These are phyloP conservation scores for Calonectria crousiana DNA, from an alignment of 2,329 filamentous ascomycete genomes.

Conservation along the genomic window DNA sequence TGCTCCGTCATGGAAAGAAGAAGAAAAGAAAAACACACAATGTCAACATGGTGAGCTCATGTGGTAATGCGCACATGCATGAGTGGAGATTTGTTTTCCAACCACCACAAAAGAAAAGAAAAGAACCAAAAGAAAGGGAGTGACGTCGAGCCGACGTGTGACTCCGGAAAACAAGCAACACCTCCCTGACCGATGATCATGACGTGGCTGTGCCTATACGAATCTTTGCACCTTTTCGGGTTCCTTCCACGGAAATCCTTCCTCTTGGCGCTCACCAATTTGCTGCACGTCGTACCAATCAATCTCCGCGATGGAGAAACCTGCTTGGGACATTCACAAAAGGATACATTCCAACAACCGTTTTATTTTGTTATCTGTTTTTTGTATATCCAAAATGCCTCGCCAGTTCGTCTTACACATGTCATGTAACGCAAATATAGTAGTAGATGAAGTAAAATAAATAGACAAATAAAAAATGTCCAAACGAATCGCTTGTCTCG, in stretches of 20 bases:
- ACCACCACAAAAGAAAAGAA: neutral
- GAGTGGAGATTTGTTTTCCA: neutral
- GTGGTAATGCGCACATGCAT: neutral
- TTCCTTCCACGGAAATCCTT: neutral
- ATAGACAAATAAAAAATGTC: neutral
- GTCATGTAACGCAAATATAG: neutral
- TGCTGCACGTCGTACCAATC: neutral
- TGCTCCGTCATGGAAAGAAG: too few species aligned
- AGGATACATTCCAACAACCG: neutral
- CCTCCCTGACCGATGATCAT: neutral
- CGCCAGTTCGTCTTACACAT: constrained; percentile 18
- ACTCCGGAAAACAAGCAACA: neutral
- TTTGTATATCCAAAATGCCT: constrained; percentile 17
- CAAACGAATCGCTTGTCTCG: constrained; percentile 14
- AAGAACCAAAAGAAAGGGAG: neutral
- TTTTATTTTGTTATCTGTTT: constrained; percentile 12
- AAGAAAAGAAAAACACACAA: neutral
- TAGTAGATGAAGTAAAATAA: neutral
- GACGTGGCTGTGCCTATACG: constrained; percentile 5
- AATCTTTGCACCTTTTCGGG: neutral
- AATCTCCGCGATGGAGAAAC: neutral
- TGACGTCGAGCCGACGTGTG: neutral
- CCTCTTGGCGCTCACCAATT: neutral
- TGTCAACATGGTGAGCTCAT: neutral
- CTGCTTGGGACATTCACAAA: neutral